A percentile compares a stretch with the other conserved stretches of the same genome.
Conservation (phyloP, 1,284 basidiomycete genomes). For the Macrocystidia cucumis region DNA sequence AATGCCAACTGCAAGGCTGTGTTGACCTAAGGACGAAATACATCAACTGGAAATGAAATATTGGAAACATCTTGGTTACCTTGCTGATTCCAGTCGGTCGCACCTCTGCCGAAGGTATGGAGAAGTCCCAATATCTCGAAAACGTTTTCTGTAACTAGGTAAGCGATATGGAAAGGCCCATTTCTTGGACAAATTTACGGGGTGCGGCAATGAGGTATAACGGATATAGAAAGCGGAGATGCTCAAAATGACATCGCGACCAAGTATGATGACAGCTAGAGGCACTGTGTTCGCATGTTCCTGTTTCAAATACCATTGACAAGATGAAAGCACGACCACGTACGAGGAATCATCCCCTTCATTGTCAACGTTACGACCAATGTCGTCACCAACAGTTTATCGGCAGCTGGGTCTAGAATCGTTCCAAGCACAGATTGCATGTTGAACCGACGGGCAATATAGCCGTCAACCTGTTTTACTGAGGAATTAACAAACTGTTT, state of each 20-base stretch:
- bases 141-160: constrained; percentile 71
- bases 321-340: constrained; percentile 13
- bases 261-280: constrained; percentile 81
- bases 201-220: constrained; percentile 81
- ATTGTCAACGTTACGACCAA: constrained; percentile 83
- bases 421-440: constrained; percentile 88
- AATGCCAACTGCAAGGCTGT: constrained; percentile 88
- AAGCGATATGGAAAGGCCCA: constrained; percentile 1
- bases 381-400: constrained; percentile 95
- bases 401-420: constrained; percentile 94
- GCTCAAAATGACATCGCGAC: constrained; percentile 83
- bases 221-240: constrained; percentile 93
- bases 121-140: constrained; percentile 89
- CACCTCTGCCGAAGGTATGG: constrained; percentile 91
- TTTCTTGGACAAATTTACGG: constrained; percentile 43
- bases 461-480: constrained; percentile 74
- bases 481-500: constrained; percentile 6
- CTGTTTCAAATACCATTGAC: constrained; percentile 5
- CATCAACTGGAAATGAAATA: background rate
- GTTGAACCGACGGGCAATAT: constrained; percentile 78
- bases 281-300: constrained; percentile 59
- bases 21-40: constrained; percentile 68
- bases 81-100: constrained; percentile 88
- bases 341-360: constrained; percentile 82
- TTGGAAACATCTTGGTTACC: constrained; percentile 29